Evolutionary conservation across 331 rosid species (phyloP).

Genomic region (Cucumis variabilis): DNA sequence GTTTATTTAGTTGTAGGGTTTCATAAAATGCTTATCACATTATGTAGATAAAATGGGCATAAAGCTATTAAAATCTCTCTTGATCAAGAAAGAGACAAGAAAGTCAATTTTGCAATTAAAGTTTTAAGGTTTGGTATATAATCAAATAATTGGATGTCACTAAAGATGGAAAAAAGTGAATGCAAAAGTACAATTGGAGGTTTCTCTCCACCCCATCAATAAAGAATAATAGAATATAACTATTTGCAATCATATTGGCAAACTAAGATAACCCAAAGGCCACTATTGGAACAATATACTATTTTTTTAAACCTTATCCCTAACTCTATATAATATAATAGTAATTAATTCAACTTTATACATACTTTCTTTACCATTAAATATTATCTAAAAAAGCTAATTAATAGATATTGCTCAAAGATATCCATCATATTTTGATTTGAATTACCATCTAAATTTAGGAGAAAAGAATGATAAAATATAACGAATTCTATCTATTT

Average conservation of each 20-base stretch:
- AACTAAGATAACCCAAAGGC: not conserved
- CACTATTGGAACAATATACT: not conserved
- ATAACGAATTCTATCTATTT: too few relatives aligned
- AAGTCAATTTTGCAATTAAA: slow-evolving; percentile 8
- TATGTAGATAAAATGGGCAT: not conserved
- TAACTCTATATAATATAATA: not conserved
- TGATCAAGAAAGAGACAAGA: not conserved
- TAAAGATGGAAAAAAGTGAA: not conserved
- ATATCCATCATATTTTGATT: too few relatives aligned
- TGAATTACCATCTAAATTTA: too few relatives aligned
- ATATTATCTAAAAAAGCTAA: too few relatives aligned
- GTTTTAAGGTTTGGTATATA: not conserved
- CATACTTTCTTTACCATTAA: too few relatives aligned
- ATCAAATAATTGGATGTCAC: slow-evolving; percentile 15
- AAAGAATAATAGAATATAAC: not conserved
- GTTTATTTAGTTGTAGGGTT: not conserved
- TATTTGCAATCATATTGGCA: not conserved
- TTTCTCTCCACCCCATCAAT: not conserved
- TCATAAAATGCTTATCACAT: not conserved
- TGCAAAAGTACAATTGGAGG: not conserved
- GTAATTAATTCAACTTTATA: not conserved
- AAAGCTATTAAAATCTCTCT: not conserved
- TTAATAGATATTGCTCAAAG: too few relatives aligned
- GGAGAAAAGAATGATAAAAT: too few relatives aligned
- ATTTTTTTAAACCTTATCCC: not conserved